Percentiles rank a stretch among this genome's conserved stretches.
Evolutionary conservation across 495 filamentous ascomycete genomes (phyloP).

Genomic region (Annulohypoxylon nitens): DNA sequence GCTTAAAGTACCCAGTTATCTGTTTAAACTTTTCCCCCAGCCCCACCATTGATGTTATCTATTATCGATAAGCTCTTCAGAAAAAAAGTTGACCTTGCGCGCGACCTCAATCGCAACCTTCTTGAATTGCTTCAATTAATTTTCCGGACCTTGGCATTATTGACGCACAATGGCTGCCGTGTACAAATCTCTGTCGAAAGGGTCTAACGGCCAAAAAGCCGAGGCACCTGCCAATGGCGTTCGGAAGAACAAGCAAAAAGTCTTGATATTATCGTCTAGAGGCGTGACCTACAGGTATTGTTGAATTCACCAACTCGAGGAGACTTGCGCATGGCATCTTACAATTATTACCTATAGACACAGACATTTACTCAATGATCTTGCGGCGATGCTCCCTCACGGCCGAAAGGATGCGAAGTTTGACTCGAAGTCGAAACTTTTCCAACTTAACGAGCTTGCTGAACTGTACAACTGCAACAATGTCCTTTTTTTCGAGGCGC

Average conservation of each 20-base stretch:
- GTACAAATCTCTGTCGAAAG: conserved; percentile 91
- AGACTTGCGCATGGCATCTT: conserved; percentile 18
- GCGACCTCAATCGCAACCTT: conserved; percentile 26
- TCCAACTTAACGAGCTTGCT: conserved; percentile 94
- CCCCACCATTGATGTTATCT: conserved; percentile 27
- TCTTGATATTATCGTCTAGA: conserved; percentile 89
- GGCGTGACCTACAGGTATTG: conserved; percentile 87
- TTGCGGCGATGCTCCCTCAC: conserved; percentile 90
- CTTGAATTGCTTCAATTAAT: conserved; percentile 11
- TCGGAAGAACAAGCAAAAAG: conserved; percentile 75
- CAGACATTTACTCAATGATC: conserved; percentile 90
- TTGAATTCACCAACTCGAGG: neutral
- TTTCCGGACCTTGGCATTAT: neutral
- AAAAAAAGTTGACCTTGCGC: conserved; percentile 46
- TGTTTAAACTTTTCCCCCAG: conserved; percentile 13
- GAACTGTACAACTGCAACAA: conserved; percentile 99
- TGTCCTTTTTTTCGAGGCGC: conserved; percentile 94
- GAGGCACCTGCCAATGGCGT: conserved; percentile 56
- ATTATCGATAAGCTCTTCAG: conserved; percentile 41
- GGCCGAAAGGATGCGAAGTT: conserved; percentile 94
- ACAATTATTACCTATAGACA: conserved; percentile 67
- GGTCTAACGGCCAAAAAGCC: conserved; percentile 62
- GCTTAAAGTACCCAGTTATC: conserved; percentile 5
- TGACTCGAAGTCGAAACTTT: conserved; percentile 93
- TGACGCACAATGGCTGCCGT: conserved; percentile 83